phyloP scores from a whole-genome alignment of 495 filamentous ascomycete genomes.

The Physcia stellaris region DNA sequence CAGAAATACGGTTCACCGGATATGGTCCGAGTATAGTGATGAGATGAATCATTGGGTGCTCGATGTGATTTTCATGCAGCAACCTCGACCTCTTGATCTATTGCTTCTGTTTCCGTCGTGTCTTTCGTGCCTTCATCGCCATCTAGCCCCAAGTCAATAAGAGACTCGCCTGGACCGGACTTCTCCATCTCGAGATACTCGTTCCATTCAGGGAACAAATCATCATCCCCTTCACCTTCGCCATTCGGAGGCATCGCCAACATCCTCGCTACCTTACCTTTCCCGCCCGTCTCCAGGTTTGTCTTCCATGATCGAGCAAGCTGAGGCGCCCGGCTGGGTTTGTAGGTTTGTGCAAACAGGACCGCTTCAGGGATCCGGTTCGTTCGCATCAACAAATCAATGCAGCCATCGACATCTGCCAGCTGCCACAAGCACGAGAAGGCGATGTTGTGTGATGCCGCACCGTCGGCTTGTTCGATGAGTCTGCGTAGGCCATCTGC shows the following conservation, averaged over 20 bases:
- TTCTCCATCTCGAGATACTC: slow-evolving; percentile 71
- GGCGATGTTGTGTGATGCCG: slow-evolving; percentile 77
- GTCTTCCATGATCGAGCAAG: slow-evolving; percentile 69
- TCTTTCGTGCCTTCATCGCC: too few relatives aligned
- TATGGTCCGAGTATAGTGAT: too few relatives aligned
- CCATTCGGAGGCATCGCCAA: slow-evolving; percentile 63
- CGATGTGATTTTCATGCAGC: too few relatives aligned
- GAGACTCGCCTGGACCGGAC: too few relatives aligned
- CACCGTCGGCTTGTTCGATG: slow-evolving; percentile 55
- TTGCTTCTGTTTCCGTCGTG: too few relatives aligned
- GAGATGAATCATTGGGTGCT: too few relatives aligned
- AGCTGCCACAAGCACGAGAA: slow-evolving; percentile 85
- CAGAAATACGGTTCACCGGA: too few relatives aligned
- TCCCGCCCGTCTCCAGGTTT: slow-evolving; percentile 61
- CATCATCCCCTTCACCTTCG: slow-evolving; percentile 56
- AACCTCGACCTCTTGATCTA: too few relatives aligned
- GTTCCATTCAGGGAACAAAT: slow-evolving; percentile 92
- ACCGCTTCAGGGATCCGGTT: slow-evolving; percentile 72
- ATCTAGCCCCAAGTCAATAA: too few relatives aligned
- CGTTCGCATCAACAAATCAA: slow-evolving; percentile 66
- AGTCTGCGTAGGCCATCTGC: slow-evolving; percentile 57
- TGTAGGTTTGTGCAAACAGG: slow-evolving; percentile 87
- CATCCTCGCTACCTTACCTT: slow-evolving; percentile 66
- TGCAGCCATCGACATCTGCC: slow-evolving; percentile 67
- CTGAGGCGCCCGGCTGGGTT: slow-evolving; percentile 58